phyloP scores from a whole-genome alignment of 352 stramenopile species.

The Phytophthora melonis region DNA sequence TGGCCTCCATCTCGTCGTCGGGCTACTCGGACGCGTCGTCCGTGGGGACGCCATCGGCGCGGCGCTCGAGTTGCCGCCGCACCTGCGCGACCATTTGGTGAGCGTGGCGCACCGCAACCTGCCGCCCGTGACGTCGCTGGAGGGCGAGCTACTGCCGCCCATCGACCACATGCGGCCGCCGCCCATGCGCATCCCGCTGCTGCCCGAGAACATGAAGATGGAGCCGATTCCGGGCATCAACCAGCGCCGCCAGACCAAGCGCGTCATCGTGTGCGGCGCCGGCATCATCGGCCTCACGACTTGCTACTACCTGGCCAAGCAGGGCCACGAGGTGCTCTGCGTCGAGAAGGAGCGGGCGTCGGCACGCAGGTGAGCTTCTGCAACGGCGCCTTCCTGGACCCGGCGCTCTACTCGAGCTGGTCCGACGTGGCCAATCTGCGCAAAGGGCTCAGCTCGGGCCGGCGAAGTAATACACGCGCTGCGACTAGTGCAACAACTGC shows the following conservation, averaged over 20 bases:
- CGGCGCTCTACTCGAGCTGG: conserved; percentile 85
- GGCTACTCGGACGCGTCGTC: conserved; percentile 53
- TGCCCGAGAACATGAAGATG: conserved; percentile 77
- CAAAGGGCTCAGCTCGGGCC: conserved; percentile 39
- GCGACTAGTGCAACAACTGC: conserved; percentile 19
- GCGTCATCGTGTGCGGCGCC: conserved; percentile 88
- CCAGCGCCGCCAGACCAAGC: conserved; percentile 68
- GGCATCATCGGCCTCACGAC: conserved; percentile 88
- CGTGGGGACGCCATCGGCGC: conserved; percentile 41
- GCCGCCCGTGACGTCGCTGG: conserved; percentile 37
- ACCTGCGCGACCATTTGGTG: conserved; percentile 70
- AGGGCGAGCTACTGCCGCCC: conserved; percentile 66
- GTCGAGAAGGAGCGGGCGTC: conserved; percentile 85
- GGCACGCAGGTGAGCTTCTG: conserved; percentile 85
- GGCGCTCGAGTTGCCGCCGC: conserved; percentile 58
- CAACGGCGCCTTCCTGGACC: conserved; percentile 87
- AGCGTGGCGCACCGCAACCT: conserved; percentile 46
- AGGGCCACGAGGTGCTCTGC: conserved; percentile 88
- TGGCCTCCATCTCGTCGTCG: conserved; percentile 49
- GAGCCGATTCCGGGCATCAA: conserved; percentile 68
- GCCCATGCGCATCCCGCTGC: conserved; percentile 64
- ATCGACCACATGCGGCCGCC: conserved; percentile 64
- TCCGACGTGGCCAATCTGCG: conserved; percentile 75
- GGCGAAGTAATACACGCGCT: conserved; percentile 10
- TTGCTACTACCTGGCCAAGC: conserved; percentile 87